These are phyloP conservation scores for Curvularia sp. DNA, from an alignment of 2,329 filamentous ascomycete genomes.

Conservation along the genomic window DNA sequence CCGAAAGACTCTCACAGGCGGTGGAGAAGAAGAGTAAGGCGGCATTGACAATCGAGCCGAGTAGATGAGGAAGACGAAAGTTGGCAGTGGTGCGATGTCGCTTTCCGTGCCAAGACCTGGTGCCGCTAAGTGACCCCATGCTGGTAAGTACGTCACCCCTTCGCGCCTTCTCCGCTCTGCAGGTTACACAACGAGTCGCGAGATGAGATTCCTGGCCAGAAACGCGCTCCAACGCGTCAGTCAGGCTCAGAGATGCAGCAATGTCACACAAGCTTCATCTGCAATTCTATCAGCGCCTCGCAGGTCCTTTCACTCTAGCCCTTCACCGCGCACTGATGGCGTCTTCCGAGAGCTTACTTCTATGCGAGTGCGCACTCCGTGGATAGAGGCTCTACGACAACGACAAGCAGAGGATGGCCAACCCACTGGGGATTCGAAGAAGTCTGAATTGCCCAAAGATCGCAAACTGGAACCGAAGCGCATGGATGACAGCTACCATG, in stretches of 20 bases:
- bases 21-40: not conserved
- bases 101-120: constrained; percentile 29
- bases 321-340: constrained; percentile 58
- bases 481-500: constrained; percentile 75
- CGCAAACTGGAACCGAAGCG: constrained; percentile 69
- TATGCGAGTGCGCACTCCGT: constrained; percentile 65
- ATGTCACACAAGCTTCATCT: not conserved
- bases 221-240: constrained; percentile 30
- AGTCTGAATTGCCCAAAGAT: constrained; percentile 52
- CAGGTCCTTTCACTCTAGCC: constrained; percentile 36
- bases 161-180: constrained; percentile 12
- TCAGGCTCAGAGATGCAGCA: constrained; percentile 14
- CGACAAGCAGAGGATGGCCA: constrained; percentile 54
- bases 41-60: constrained; percentile 4
- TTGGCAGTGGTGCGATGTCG: not conserved
- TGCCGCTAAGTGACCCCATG: constrained; percentile 26
- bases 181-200: constrained; percentile 18
- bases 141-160: constrained; percentile 25
- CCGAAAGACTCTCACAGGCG: constrained; percentile 7
- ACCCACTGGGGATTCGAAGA: constrained; percentile 39
- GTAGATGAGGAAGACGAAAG: constrained; percentile 5
- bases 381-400: constrained; percentile 69
- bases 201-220: constrained; percentile 34
- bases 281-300: not conserved
- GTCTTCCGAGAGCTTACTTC: constrained; percentile 64